Evolutionary conservation across 225 moss, liverwort and hornwort genomes (phyloP), one percentile per base, ranked within the genome.

Genomic region (Bryum argenteum): DNA sequence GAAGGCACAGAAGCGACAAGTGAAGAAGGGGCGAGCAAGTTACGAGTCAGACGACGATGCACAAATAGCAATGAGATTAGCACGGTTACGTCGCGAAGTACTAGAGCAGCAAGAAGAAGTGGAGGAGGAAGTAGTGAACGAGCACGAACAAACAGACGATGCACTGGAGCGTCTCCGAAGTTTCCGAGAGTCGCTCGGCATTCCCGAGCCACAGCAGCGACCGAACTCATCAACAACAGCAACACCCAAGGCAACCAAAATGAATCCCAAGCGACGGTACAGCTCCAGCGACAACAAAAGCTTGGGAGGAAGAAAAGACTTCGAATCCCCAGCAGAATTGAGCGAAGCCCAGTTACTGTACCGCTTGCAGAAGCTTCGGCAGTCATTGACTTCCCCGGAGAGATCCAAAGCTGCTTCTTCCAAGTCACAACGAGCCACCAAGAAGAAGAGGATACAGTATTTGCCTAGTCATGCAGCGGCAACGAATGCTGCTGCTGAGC

Each of bases 41-140:
- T 85, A 85, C 60, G 85, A 85, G 67, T 85, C 85, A 10, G 85
- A 85, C 41, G 78, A 81, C 16, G 85, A 85, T 39, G 72, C 82
- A 7, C 85, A 85, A 71, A 85, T 85, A 54, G 82, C 82, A 16
- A 76, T 85, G 74, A 79, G 85, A 71, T 74, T 85, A 74, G 85
- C 85, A 15, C 71, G 85, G 42, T 66, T 85, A 61, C 85, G 85
- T 37, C 79, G 85, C 47, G 82, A 82, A 22, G 79, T 85, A 33
- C 85, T 85, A 4, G 85, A 85, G 59, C 85, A 79, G 67, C 85
- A 85, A 74, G 82, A 85, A 0, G 85, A 82, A 14, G 74, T 82
- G 1, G 85, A 85, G 76, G 85, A 82, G 64, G 85, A 85, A 77
- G 79, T 82, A 13, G 70, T 82, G 54, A 76, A 85, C 57, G 82